Evolutionary conservation across 495 filamentous ascomycete genomes (phyloP).

Genomic region (Penicillium subrubescens): DNA sequence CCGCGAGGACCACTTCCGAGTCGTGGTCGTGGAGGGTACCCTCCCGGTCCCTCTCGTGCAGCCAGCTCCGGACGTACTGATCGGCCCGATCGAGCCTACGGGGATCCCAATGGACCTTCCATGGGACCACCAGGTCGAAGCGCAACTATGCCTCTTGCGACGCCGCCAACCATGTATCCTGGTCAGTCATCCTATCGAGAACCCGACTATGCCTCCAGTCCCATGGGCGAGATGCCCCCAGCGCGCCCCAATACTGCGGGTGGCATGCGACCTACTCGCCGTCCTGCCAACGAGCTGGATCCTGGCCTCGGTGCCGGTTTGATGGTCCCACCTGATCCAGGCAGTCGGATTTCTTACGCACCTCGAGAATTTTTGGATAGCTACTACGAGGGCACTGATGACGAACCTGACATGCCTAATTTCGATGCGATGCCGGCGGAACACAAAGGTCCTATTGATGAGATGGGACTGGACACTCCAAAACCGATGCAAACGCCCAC

Average conservation of each 20-base stretch:
- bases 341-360: constrained; percentile 30
- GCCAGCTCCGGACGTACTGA: constrained; percentile 32
- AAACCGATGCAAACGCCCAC: constrained; percentile 26
- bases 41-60: constrained; percentile 28
- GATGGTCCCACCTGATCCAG: constrained; percentile 24
- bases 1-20: constrained; percentile 29
- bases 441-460: constrained; percentile 46
- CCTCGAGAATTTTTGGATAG: constrained; percentile 43
- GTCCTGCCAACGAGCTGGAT: constrained; percentile 19
- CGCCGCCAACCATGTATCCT: constrained; percentile 31
- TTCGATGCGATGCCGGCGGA: constrained; percentile 65
- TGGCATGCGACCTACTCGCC: constrained; percentile 22
- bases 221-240: constrained; percentile 22
- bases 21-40: constrained; percentile 26
- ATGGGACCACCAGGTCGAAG: constrained; percentile 38
- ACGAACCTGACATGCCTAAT: constrained; percentile 66
- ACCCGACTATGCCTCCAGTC: constrained; percentile 21
- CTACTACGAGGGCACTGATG: constrained; percentile 41
- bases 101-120: constrained; percentile 31
- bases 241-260: constrained; percentile 33
- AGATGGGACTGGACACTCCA: constrained; percentile 48
- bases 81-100: constrained; percentile 31
- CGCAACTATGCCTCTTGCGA: constrained; percentile 40
- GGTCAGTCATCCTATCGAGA: constrained; percentile 39
- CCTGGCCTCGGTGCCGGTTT: constrained; percentile 10